Evolutionary conservation across 2,329 filamentous ascomycete genomes (phyloP).

Genomic region (Talaromyces funiculosus): DNA sequence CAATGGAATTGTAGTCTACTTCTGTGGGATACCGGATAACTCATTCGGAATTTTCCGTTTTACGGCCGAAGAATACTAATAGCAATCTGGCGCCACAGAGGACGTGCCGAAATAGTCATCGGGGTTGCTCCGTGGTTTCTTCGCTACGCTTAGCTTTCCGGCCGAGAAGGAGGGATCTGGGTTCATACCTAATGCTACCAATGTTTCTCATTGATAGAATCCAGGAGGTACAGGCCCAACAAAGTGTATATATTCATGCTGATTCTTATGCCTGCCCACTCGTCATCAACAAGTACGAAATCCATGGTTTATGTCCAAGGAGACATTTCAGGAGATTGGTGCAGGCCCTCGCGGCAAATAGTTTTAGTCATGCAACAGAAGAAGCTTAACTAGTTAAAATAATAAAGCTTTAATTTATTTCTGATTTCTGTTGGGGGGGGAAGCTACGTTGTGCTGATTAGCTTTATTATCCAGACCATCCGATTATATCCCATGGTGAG

Average conservation of each 20-base stretch:
- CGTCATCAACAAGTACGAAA: background rate
- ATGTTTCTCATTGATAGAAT: background rate
- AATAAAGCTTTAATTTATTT: background rate
- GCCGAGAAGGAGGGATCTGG: background rate
- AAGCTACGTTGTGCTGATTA: no score
- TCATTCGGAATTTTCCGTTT: constrained; percentile 6
- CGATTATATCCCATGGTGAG: no score
- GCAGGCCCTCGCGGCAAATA: background rate
- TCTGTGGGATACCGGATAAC: background rate
- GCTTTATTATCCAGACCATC: no score
- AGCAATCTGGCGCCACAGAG: background rate
- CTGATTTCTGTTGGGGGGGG: no score
- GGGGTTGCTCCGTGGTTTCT: background rate
- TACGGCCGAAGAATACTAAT: background rate
- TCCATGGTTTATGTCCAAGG: background rate
- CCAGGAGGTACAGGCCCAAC: no score
- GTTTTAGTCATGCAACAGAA: background rate
- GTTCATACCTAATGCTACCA: no score
- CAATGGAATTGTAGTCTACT: no score
- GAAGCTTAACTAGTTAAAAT: background rate
- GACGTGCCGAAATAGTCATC: background rate
- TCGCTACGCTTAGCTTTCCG: background rate
- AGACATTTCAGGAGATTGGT: background rate
- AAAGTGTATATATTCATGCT: no score
- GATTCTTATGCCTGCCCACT: background rate